A percentile compares a stretch with the other conserved stretches of the same genome.
These are phyloP conservation scores for Inosperma sp. DNA, from an alignment of 768 basidiomycete genomes.

Conservation along the genomic window DNA sequence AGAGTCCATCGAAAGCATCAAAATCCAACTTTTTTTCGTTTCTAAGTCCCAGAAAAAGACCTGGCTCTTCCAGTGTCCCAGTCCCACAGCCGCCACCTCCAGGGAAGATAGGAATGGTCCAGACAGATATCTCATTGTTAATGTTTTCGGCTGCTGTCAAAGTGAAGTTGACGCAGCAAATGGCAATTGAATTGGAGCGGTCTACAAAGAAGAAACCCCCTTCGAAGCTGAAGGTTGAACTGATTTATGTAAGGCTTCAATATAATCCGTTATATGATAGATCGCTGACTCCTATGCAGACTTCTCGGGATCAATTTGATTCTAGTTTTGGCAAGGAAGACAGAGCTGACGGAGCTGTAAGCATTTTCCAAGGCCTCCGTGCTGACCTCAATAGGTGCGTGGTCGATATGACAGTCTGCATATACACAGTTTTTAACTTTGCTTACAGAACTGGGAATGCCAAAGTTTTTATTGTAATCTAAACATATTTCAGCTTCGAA, in stretches of 20 bases:
- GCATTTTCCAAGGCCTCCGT: constrained; percentile 79
- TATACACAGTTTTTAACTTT: constrained; percentile 41
- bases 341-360: constrained; percentile 45
- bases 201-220: constrained; percentile 97
- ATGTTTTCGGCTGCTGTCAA: constrained; percentile 65
- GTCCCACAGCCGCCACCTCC: no score
- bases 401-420: neutral
- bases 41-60: no score
- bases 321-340: constrained; percentile 65
- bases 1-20: constrained; percentile 28
- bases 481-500: no score
- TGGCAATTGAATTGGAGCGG: constrained; percentile 69
- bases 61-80: no score
- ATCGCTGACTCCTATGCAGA: constrained; percentile 39
- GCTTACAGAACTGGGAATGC: no score
- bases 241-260: constrained; percentile 85
- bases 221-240: constrained; percentile 61
- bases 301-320: constrained; percentile 77
- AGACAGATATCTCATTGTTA: constrained; percentile 54
- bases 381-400: constrained; percentile 80
- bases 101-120: constrained; percentile 38
- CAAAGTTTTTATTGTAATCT: constrained; percentile 85
- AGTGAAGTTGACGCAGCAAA: constrained; percentile 62
- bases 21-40: no score
- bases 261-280: neutral